Base-by-base conservation (phyloP, 345 rosid genomes). In the Moricandia arvensis region DNA sequence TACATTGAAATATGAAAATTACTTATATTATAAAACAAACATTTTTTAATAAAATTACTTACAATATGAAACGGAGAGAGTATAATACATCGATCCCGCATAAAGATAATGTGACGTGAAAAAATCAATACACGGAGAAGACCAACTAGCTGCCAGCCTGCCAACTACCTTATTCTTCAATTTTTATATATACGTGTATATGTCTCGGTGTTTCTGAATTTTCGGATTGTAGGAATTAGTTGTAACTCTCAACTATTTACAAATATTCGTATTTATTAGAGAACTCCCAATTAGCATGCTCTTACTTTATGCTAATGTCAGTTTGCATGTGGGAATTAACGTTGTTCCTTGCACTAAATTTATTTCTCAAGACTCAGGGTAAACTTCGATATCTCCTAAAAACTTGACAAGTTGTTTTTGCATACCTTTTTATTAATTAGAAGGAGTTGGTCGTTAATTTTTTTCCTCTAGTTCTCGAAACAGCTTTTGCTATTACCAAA, bases 101-200 rank as follows among this genome's bases (percentile, higher is more conserved):
- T 33, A 64, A 54, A 41, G 15, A 58, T 58, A 71, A 33, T 64
- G 75, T 63, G 53, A 63, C 24, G 68, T 41, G 38, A 63, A 54
- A 15, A 71, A 64, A 63, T 63, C 31, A 77, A 71, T 58, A 59
- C 66, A 71, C 15, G 55, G 51, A 41, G 10, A 37, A 34, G 61
- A 70, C 72, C 68, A 65, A 71, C 72, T 54, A 71, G 72, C 76
- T n/a, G n/a, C n/a, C n/a, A n/a, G n/a, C n/a, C n/a, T n/a, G n/a
- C n/a, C n/a, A n/a, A n/a, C n/a, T n/a, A n/a, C n/a, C 21, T 8
- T 45, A 67, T 67, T 47, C 41, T 65, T 11, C 7, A 27, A 24
- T 18, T 35, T 38, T 0, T 18, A 54, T 7, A 64, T 27, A 7
- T 16, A 58, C 71, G 59, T 58, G 71, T 66, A 64, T 34, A 7